Evolutionary conservation across 192 early-diverging fungal species (phyloP).

Genomic region (Phycomyces nitens): DNA sequence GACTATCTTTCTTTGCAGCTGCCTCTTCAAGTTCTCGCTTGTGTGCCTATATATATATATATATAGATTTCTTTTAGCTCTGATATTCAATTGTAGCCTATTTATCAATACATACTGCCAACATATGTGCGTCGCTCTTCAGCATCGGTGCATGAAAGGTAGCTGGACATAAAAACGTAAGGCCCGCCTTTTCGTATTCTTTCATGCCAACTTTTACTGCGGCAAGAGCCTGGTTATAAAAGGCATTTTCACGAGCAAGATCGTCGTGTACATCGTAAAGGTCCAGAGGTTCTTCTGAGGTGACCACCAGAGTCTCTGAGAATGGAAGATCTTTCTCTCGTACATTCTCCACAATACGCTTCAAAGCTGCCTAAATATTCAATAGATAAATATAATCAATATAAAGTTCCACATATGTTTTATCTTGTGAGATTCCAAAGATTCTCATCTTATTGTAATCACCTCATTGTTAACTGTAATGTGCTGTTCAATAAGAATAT

Average conservation of each 20-base stretch:
- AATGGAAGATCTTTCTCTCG: conserved; percentile 45
- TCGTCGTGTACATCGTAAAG: conserved; percentile 76
- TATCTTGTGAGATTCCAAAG: background rate
- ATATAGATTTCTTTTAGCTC: background rate
- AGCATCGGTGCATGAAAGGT: conserved; percentile 98
- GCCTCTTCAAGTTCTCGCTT: conserved; percentile 80
- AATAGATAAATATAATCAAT: conserved; percentile 4
- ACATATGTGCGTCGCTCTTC: conserved; percentile 92
- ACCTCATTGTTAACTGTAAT: conserved; percentile 18
- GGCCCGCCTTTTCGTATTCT: conserved; percentile 52
- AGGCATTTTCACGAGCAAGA: conserved; percentile 85
- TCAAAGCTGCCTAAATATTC: conserved; percentile 49
- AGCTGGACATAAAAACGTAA: conserved; percentile 76
- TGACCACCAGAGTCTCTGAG: conserved; percentile 62
- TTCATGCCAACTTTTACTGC: conserved; percentile 65
- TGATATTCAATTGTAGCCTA: background rate
- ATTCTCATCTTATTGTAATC: background rate
- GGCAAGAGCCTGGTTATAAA: conserved; percentile 87
- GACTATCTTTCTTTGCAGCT: conserved; percentile 69
- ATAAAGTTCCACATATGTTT: too few relatives aligned
- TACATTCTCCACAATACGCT: conserved; percentile 43
- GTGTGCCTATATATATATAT: conserved; percentile 47
- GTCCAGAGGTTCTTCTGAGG: conserved; percentile 45
- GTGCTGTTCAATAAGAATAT: conserved; percentile 25
- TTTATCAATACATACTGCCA: conserved; percentile 23